phyloP scores from a whole-genome alignment of 1,139 yeast genomes.

The Geotrichum citri-aurantii region DNA sequence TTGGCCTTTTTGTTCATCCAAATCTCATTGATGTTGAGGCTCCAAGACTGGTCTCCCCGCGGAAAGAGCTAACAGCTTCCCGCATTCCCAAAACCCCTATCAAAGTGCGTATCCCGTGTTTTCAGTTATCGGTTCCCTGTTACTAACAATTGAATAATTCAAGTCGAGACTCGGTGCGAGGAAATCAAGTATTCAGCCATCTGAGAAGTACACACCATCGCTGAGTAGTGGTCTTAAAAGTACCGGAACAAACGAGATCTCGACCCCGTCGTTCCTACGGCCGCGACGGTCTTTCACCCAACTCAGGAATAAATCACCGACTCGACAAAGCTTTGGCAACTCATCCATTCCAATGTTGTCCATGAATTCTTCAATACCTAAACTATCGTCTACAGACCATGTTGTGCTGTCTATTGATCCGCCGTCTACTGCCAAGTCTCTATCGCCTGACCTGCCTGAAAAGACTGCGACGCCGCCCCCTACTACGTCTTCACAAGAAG shows the following conservation, averaged over 20 bases:
- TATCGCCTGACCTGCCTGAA: not conserved
- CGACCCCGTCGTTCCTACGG: not conserved
- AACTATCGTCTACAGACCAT: not conserved
- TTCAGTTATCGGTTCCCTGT: not conserved
- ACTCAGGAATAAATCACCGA: not conserved
- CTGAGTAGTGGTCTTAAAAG: not conserved
- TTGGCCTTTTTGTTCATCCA: constrained; percentile 45
- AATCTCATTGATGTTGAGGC: constrained; percentile 4
- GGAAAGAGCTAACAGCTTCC: not conserved
- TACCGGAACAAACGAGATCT: not conserved
- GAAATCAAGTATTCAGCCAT: not conserved
- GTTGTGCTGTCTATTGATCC: not conserved
- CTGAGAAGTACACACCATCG: not conserved
- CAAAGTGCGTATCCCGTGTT: not conserved
- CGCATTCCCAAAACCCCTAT: not conserved
- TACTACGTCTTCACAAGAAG: not conserved
- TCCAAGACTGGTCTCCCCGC: not conserved
- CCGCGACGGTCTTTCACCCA: not conserved
- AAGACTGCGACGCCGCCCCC: not conserved
- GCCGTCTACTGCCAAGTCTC: not conserved
- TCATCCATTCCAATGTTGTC: not conserved
- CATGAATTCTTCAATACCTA: not conserved
- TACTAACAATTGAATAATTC: not conserved
- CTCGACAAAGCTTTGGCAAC: not conserved
- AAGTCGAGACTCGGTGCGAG: not conserved